Conservation (phyloP, 345 rosid genomes). For the Excoecaria agallocha region DNA sequence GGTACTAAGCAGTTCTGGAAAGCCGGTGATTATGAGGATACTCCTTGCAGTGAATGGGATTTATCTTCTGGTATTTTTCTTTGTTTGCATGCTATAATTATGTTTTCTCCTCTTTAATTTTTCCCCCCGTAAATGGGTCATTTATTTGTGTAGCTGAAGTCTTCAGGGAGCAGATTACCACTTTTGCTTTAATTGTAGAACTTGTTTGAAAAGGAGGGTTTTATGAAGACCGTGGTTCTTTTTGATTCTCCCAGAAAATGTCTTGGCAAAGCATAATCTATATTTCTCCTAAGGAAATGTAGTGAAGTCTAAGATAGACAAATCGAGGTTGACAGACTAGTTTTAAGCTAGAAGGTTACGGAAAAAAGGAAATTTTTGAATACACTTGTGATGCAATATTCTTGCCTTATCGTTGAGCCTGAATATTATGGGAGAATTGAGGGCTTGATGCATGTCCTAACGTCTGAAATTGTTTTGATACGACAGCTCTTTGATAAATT, state of each 20-base stretch:
- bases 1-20: constrained; percentile 83
- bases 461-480: not conserved
- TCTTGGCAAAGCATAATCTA: not conserved
- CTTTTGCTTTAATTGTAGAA: not conserved
- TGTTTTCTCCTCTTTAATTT: not conserved
- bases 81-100: not conserved
- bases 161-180: not conserved
- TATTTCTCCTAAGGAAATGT: not conserved
- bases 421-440: not conserved
- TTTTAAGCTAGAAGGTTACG: not conserved
- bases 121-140: not conserved
- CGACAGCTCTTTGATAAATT: not conserved
- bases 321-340: not conserved
- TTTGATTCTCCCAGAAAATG: not conserved
- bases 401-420: not conserved
- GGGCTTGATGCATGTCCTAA: not conserved
- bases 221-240: not conserved
- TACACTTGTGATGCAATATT: not conserved
- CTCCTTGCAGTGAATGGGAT: constrained; percentile 45
- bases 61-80: constrained; percentile 43
- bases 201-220: not conserved
- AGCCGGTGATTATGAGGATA: constrained; percentile 82
- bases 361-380: not conserved
- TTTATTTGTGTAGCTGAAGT: too few species aligned
- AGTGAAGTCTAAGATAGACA: not conserved